Evolutionary conservation across 768 basidiomycete genomes (phyloP), one percentile per base, ranked within the genome.

Genomic region (Butyriboletus loyo): DNA sequence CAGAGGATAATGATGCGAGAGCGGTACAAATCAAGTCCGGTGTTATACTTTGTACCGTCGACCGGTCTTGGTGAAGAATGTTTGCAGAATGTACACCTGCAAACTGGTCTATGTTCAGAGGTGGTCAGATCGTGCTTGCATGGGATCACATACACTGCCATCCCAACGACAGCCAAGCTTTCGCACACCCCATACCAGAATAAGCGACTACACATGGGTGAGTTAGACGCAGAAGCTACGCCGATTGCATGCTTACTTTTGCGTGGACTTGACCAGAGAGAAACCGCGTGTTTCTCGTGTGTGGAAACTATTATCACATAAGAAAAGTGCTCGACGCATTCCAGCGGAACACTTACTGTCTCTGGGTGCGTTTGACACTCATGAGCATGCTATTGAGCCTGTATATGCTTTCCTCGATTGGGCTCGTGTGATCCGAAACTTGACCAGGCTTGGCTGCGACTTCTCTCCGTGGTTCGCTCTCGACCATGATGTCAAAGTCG

Each of bases 401-500:
- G 75, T 92, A 98, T 46, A 98, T 87, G 66, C 92, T 95, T 76
- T 99, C 97, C 72, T 98, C 96, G 50, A 99, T 74, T 10, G 89
- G 84, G 48, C 82, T 90, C 24, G 97, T 98, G 60, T 98, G 97
- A 55, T 98, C 95, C 13, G 87, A 76, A 34, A 99, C 83, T 69
- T 92, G 89, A 14, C 86, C 86, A 5, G 89, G 82, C 68, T 93
- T 95, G 9, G 88, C 91, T 3, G 94, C 90, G 3, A 93, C 80
- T 63, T 93, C 87, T 46, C 92, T 77, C 46, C 97, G 78, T 2
- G 97, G 97, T 67, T 98, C 96, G 55, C 89, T 93, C 79, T 99
- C 97, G 42, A 93, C 92, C 93, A 98, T 95, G 72, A 99, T 98
- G 70, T 92, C 89, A 67, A 93, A 89, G 73, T 93, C 91, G 63